phyloP scores from a whole-genome alignment of 1,139 yeast genomes.

The Spathaspora sp. region DNA sequence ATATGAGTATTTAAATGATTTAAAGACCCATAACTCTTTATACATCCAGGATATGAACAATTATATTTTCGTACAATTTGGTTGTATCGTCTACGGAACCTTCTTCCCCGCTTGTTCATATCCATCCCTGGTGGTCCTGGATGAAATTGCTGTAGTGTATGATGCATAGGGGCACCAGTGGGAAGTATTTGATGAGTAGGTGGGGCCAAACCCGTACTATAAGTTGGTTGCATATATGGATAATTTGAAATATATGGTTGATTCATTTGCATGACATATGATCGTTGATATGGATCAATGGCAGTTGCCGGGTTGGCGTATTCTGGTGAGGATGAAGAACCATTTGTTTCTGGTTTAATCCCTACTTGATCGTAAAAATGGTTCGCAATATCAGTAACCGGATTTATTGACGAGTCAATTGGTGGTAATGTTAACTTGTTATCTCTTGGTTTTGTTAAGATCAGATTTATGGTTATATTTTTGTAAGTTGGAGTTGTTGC shows the following conservation, averaged over 20 bases:
- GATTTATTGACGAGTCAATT: constrained; percentile 10
- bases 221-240: neutral
- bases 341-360: neutral
- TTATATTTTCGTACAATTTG: constrained; percentile 68
- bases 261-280: constrained; percentile 1
- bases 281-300: neutral
- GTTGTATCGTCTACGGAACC: constrained; percentile 67
- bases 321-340: neutral
- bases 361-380: neutral
- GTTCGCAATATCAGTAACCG: neutral
- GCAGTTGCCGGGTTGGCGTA: neutral
- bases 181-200: neutral
- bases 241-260: neutral
- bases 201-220: neutral
- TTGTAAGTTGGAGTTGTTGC: constrained; percentile 7
- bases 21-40: constrained; percentile 72
- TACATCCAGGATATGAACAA: constrained; percentile 61
- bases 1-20: constrained; percentile 80
- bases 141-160: constrained; percentile 6
- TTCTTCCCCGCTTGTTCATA: constrained; percentile 25
- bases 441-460: constrained; percentile 10
- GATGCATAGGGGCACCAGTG: neutral
- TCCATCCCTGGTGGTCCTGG: constrained; percentile 7
- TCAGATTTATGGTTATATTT: constrained; percentile 13
- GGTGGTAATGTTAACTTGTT: constrained; percentile 12